Percentiles rank a stretch among this genome's conserved stretches.
Evolutionary conservation across 345 rosid species (phyloP).

Genomic region (Orychophragmus violaceus): DNA sequence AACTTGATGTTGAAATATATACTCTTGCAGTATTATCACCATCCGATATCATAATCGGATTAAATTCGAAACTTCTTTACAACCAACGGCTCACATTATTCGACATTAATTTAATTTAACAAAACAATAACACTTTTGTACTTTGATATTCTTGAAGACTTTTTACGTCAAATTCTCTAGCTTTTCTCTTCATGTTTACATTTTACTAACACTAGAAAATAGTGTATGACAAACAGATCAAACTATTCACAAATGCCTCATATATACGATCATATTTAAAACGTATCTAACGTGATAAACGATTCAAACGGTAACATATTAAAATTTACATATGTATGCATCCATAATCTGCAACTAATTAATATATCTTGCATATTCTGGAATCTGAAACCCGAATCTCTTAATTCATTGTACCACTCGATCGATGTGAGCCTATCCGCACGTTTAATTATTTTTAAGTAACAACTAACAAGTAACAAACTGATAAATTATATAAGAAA

Average conservation of each 20-base stretch:
- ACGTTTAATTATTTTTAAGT: neutral
- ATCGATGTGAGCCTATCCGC: neutral
- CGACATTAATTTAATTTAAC: neutral
- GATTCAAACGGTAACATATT: neutral
- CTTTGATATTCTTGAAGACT: constrained; percentile 21
- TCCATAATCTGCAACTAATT: neutral
- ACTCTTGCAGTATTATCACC: constrained; percentile 12
- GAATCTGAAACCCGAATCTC: neutral
- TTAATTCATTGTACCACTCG: neutral
- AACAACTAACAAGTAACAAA: neutral
- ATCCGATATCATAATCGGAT: constrained; percentile 18
- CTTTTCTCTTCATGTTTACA: neutral
- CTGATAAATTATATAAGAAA: neutral
- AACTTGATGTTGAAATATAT: constrained; percentile 12
- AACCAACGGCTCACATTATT: constrained; percentile 22
- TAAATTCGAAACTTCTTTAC: constrained; percentile 20
- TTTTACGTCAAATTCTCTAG: neutral
- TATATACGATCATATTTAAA: neutral
- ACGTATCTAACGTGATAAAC: neutral
- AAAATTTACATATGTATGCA: neutral
- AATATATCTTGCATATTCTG: neutral
- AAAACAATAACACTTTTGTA: constrained; percentile 16
- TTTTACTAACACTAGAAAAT: neutral
- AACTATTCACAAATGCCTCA: neutral
- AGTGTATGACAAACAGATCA: neutral